Base-by-base conservation (phyloP, 371 early-diverging fungal genomes). In the Apophysomyces variabilis region DNA sequence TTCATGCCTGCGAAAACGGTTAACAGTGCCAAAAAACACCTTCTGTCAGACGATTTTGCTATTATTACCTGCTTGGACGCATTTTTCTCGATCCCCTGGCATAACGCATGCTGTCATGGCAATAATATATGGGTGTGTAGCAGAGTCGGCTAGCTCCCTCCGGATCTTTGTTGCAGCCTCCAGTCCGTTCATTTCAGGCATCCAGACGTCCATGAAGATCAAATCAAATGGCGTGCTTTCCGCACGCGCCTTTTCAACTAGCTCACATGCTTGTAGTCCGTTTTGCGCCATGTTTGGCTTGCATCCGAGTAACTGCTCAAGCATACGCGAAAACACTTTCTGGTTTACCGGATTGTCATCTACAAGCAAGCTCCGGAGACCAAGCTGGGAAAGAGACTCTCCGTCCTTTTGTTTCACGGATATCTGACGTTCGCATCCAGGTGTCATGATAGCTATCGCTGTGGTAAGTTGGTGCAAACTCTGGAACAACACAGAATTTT, bases 61-160 rank as follows among this genome's bases (percentile, higher is more conserved):
- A 13, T 67, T 71, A 8, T 74, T 75, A 12, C 84, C 84, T 9
- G 82, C 74, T 7, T 75, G 69, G 11, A 82, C 61, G 43, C 84
- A 84, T 26, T 84, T 82, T 45, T 84, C 84, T 5, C 78, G 74
- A 41, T 84, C 84, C 3, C 84, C 84, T 0, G 82, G 76, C 84
- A 84, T 84, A 16, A 84, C 84, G 45, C 84, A 84, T 0, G 85
- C 85, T 0, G 85, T 85, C 75, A 85, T 72, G n/a, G 85, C 83
- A 54, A 85, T 79, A 18, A 85, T 81, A 37, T 83, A 83, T 0
- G 85, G 85, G 4, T 72, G 70, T 7, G 68, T 66, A 0, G 65
- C 18, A 7, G 76, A 67, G 3, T 38, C 47, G 11, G 78, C 58
- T 6, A 74, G 54, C 18, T 77, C 70, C n/a, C 68, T 35, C 13